Evolutionary conservation across 352 stramenopile species (phyloP).

Genomic region (Pythium aristosporum): DNA sequence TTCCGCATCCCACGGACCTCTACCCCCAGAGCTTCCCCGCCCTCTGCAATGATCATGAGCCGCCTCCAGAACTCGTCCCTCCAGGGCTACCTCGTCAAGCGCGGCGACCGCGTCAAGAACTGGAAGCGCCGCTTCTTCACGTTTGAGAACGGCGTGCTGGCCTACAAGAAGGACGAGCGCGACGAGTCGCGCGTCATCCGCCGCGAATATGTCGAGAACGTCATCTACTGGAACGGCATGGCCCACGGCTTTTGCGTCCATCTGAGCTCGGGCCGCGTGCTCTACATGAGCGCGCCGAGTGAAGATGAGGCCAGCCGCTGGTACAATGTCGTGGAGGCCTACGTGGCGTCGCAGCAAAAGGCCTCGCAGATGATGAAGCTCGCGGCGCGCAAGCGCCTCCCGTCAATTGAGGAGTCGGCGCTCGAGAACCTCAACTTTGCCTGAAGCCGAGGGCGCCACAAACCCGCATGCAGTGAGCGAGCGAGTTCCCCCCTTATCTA

Average conservation of each 20-base stretch:
- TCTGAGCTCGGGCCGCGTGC: conserved; percentile 46
- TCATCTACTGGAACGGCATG: conserved; percentile 60
- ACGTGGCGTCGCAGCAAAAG: conserved; percentile 42
- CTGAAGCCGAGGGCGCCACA: neutral
- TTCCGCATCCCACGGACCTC: conserved; percentile 4
- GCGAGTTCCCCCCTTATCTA: neutral
- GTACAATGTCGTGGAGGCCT: conserved; percentile 55
- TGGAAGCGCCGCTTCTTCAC: conserved; percentile 73
- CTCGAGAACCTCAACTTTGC: conserved; percentile 17
- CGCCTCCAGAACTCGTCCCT: conserved; percentile 15
- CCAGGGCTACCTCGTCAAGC: conserved; percentile 58
- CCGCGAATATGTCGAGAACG: conserved; percentile 57
- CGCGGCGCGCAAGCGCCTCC: conserved; percentile 41
- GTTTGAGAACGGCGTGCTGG: conserved; percentile 59
- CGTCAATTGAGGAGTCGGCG: conserved; percentile 51
- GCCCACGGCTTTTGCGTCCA: conserved; percentile 59
- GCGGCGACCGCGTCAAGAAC: conserved; percentile 59
- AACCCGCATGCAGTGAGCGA: neutral
- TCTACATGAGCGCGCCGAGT: conserved; percentile 49
- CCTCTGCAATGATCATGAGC: conserved; percentile 17
- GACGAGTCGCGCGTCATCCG: conserved; percentile 40
- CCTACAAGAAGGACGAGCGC: conserved; percentile 58
- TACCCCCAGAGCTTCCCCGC: neutral
- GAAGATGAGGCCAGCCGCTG: conserved; percentile 52
- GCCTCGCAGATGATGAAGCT: conserved; percentile 49